Evolutionary conservation across 805 yeast species (phyloP).

Genomic region (Metschnikowia corniflorae): DNA sequence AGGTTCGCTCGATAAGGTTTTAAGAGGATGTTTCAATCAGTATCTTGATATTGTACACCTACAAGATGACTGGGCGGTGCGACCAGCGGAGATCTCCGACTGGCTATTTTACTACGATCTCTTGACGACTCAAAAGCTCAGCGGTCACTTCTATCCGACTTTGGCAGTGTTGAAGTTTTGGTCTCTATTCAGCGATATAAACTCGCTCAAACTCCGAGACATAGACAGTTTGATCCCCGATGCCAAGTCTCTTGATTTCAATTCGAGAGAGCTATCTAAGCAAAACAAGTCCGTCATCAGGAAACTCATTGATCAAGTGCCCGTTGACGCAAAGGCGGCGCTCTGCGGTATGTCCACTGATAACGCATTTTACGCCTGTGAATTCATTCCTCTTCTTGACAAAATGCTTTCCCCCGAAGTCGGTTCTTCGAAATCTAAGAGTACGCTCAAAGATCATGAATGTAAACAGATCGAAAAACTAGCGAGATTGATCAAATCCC

Average conservation of each 20-base stretch:
- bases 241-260: slow-evolving; percentile 34
- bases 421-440: slow-evolving; percentile 20
- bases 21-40: slow-evolving; percentile 66
- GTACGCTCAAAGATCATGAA: slow-evolving; percentile 27
- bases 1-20: slow-evolving; percentile 57
- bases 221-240: slow-evolving; percentile 28
- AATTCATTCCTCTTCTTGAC: slow-evolving; percentile 34
- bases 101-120: slow-evolving; percentile 75
- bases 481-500: slow-evolving; percentile 34
- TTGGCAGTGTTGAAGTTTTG: slow-evolving; percentile 60
- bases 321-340: slow-evolving; percentile 25
- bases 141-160: slow-evolving; percentile 49
- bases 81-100: slow-evolving; percentile 62
- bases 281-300: slow-evolving; percentile 32
- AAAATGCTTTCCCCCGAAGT: slow-evolving; percentile 31
- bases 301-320: slow-evolving; percentile 27
- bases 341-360: slow-evolving; percentile 25
- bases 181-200: slow-evolving; percentile 60
- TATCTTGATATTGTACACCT: slow-evolving; percentile 58
- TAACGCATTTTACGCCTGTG: slow-evolving; percentile 23
- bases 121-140: slow-evolving; percentile 31
- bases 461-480: slow-evolving; percentile 32
- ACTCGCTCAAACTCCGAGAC: slow-evolving; percentile 21
- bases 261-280: slow-evolving; percentile 35
- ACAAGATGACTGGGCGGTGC: slow-evolving; percentile 57